Conservation (phyloP, 2,329 filamentous ascomycete species). For the Cladosporium oxysporum region DNA sequence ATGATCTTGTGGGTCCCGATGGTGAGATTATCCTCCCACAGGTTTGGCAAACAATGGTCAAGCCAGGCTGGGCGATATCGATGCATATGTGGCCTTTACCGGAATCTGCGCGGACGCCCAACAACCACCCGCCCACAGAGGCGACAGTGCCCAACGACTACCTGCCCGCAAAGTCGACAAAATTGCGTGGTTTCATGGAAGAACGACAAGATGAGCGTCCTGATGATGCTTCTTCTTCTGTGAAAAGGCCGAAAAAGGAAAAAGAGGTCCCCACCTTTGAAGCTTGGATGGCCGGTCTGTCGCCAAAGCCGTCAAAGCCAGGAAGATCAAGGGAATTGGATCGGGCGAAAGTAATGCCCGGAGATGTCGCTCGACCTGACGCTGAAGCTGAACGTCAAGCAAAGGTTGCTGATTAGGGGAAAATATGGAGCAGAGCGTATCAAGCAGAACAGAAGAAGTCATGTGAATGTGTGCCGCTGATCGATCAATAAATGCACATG, state of each 20-base stretch:
- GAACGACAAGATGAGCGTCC: too few relatives aligned
- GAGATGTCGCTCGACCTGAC: too few relatives aligned
- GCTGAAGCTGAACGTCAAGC: too few relatives aligned
- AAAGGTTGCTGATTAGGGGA: too few relatives aligned
- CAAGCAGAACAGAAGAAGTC: too few relatives aligned
- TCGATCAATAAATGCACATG: too few relatives aligned
- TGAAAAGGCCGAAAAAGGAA: conserved; percentile 26
- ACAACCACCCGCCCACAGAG: not conserved
- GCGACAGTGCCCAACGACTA: conserved; percentile 10
- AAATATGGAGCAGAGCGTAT: too few relatives aligned
- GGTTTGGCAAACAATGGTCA: conserved; percentile 50
- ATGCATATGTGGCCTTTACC: conserved; percentile 50
- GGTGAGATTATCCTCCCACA: conserved; percentile 52
- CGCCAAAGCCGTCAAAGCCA: conserved; percentile 21
- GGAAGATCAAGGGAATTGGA: conserved; percentile 25
- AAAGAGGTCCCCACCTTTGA: conserved; percentile 29
- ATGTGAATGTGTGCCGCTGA: too few relatives aligned
- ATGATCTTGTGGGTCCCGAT: conserved; percentile 50
- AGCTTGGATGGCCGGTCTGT: conserved; percentile 33
- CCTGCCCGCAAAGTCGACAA: not conserved
- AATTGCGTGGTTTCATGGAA: too few relatives aligned
- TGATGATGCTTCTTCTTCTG: not conserved
- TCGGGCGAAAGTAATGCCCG: not conserved
- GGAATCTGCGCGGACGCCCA: not conserved
- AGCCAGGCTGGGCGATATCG: conserved; percentile 50